A percentile compares a stretch with the other conserved stretches of the same genome.
Evolutionary conservation across 2,329 filamentous ascomycete species (phyloP).

Genomic region (Penicillium crustosum): DNA sequence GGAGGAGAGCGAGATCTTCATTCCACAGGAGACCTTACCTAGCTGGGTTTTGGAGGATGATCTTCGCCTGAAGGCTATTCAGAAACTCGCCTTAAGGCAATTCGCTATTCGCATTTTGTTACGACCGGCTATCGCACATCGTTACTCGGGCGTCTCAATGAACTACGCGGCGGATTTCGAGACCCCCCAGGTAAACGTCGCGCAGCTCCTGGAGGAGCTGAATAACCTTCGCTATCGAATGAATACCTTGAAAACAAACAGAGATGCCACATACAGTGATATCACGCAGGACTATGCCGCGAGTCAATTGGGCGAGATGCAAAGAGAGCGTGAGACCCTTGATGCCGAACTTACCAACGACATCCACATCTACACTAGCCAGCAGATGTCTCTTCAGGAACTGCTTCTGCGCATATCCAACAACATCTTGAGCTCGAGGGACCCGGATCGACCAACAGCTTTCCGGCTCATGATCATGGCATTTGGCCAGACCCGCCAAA

Average conservation of each 20-base stretch:
- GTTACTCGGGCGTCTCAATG: slow-evolving; percentile 37
- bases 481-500: slow-evolving; percentile 40
- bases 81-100: slow-evolving; percentile 41
- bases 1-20: slow-evolving; percentile 20
- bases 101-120: slow-evolving; percentile 42
- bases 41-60: slow-evolving; percentile 32
- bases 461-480: slow-evolving; percentile 39
- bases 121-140: slow-evolving; percentile 41
- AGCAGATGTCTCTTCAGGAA: slow-evolving; percentile 36
- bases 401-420: slow-evolving; percentile 37
- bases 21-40: slow-evolving; percentile 24
- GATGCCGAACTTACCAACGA: slow-evolving; percentile 33
- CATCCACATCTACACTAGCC: slow-evolving; percentile 29
- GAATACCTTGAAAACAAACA: slow-evolving; percentile 28
- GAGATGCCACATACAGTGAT: slow-evolving; percentile 32
- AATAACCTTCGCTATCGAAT: slow-evolving; percentile 35
- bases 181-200: slow-evolving; percentile 31
- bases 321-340: slow-evolving; percentile 23
- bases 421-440: slow-evolving; percentile 36
- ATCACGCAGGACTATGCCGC: slow-evolving; percentile 30
- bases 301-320: slow-evolving; percentile 18
- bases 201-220: slow-evolving; percentile 37
- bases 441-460: slow-evolving; percentile 38
- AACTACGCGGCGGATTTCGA: slow-evolving; percentile 32
- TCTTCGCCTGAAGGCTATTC: slow-evolving; percentile 39